A percentile compares a stretch with the other conserved stretches of the same genome.
These are phyloP conservation scores for Cadophora malorum DNA, from an alignment of 2,329 filamentous ascomycete genomes.

Conservation along the genomic window DNA sequence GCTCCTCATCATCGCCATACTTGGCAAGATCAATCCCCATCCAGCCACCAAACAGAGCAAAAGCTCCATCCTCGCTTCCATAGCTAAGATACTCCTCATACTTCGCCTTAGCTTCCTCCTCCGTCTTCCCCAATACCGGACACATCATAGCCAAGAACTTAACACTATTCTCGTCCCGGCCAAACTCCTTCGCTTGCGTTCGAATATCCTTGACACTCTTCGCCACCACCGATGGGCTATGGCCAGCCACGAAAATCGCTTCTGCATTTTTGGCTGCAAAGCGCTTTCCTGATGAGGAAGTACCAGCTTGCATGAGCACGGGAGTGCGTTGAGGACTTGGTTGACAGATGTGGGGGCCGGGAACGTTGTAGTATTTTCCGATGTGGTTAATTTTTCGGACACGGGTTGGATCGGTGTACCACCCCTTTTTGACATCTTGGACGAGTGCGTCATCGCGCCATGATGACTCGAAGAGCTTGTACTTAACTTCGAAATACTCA, in stretches of 20 bases:
- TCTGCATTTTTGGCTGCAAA: slow-evolving; percentile 75
- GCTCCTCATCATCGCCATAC: slow-evolving; percentile 67
- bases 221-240: slow-evolving; percentile 64
- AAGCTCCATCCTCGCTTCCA: slow-evolving; percentile 54
- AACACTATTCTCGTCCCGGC: slow-evolving; percentile 52
- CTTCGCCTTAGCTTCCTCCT: slow-evolving; percentile 69
- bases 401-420: slow-evolving; percentile 57
- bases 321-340: slow-evolving; percentile 72
- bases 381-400: slow-evolving; percentile 69
- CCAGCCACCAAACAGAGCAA: slow-evolving; percentile 77
- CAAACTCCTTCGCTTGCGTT: slow-evolving; percentile 56
- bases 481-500: slow-evolving; percentile 57
- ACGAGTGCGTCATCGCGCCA: slow-evolving; percentile 71
- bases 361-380: slow-evolving; percentile 22
- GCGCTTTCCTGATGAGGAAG: slow-evolving; percentile 66
- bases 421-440: slow-evolving; percentile 3
- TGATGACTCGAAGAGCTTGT: slow-evolving; percentile 69
- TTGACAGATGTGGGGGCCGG: slow-evolving; percentile 54
- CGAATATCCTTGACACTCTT: slow-evolving; percentile 54
- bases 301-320: slow-evolving; percentile 71
- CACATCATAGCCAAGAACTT: slow-evolving; percentile 23
- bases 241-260: slow-evolving; percentile 70
- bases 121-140: slow-evolving; percentile 66
- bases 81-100: slow-evolving; percentile 54
- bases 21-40: slow-evolving; percentile 67